Percentiles rank a stretch among this genome's conserved stretches.
These are phyloP conservation scores for Amaranthus cruentus DNA, from an alignment of 148 eudicot species.

Conservation along the genomic window DNA sequence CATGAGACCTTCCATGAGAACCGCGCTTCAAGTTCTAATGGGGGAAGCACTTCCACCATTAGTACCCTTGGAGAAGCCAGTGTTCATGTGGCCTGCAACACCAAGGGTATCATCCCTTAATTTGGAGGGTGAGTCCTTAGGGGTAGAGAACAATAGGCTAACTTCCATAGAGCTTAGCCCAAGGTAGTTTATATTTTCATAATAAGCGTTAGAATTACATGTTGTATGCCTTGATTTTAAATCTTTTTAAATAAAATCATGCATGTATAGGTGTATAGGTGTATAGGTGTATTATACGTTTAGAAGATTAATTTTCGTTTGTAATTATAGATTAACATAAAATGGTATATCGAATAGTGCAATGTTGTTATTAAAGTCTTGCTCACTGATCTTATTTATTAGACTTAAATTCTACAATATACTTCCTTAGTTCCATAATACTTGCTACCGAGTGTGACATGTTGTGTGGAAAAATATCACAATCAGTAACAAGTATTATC, in stretches of 20 bases:
- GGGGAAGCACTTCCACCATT: slow-evolving; percentile 33
- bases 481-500: no score
- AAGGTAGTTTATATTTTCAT: background rate
- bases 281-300: no score
- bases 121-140: slow-evolving; percentile 16
- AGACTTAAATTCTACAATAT: no score
- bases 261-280: background rate
- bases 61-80: slow-evolving; percentile 32
- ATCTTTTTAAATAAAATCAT: background rate
- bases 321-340: no score
- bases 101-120: slow-evolving; percentile 13
- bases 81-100: slow-evolving; percentile 35
- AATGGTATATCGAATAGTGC: no score
- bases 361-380: no score
- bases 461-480: no score
- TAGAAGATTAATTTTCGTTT: no score
- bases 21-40: slow-evolving; percentile 28
- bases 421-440: no score
- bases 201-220: background rate
- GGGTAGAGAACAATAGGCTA: slow-evolving; percentile 21
- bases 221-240: background rate
- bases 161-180: slow-evolving; percentile 19
- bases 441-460: no score
- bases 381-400: no score
- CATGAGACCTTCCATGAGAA: slow-evolving; percentile 35